A percentile compares a stretch with the other conserved stretches of the same genome.
Conservation (phyloP, 352 stramenopile species). For the Saprolegnia parasitica region DNA sequence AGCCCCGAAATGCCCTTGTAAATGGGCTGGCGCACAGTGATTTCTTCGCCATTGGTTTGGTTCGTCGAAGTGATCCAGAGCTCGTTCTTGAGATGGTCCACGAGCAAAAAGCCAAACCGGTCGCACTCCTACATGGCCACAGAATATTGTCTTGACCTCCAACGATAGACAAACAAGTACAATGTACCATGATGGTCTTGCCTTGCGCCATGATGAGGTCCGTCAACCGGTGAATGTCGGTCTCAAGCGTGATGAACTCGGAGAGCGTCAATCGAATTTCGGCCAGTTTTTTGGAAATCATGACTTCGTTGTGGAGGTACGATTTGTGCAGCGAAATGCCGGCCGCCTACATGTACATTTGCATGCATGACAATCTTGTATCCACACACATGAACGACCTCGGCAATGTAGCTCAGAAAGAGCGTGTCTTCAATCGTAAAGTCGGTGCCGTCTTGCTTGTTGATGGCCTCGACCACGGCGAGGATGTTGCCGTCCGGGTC, state of each 20-base stretch:
- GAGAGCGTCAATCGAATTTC: conserved; percentile 57
- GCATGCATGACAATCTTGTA: no score
- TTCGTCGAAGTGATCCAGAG: conserved; percentile 58
- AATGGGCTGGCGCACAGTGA: conserved; percentile 52
- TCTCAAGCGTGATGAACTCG: conserved; percentile 45
- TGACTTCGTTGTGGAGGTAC: conserved; percentile 59
- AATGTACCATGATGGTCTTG: conserved; percentile 44
- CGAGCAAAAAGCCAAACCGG: conserved; percentile 55
- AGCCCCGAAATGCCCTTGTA: conserved; percentile 57
- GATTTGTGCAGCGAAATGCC: conserved; percentile 67
- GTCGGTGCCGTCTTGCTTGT: conserved; percentile 67
- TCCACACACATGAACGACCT: no score
- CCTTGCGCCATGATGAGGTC: conserved; percentile 52
- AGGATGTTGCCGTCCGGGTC: conserved; percentile 52
- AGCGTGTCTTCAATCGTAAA: conserved; percentile 61
- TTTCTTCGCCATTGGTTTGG: conserved; percentile 34
- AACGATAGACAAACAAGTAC: no score
- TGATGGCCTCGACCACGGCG: conserved; percentile 60
- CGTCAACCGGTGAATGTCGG: conserved; percentile 50
- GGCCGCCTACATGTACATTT: conserved; percentile 39
- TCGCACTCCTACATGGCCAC: conserved; percentile 44
- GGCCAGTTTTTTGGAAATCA: conserved; percentile 65
- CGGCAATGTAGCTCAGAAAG: conserved; percentile 68
- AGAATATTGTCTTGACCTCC: no score
- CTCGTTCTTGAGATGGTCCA: conserved; percentile 65